Percentiles rank a stretch among this genome's conserved stretches.
These are phyloP conservation scores for Aspergillus pseudonomiae DNA, from an alignment of 2,329 filamentous ascomycete genomes.

Conservation along the genomic window DNA sequence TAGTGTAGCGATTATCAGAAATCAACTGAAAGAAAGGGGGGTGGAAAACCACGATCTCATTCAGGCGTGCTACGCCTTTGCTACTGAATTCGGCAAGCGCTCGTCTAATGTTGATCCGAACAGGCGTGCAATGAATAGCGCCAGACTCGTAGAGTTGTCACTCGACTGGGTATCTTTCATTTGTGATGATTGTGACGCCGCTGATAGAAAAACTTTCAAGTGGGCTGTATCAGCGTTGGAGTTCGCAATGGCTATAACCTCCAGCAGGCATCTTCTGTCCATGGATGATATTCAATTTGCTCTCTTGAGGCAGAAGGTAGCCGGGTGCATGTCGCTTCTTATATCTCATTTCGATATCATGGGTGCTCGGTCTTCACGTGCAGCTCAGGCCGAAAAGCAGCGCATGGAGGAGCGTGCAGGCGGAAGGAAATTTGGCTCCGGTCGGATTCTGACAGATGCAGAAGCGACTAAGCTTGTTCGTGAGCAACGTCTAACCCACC, in stretches of 20 bases:
- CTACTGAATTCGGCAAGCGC: slow-evolving; percentile 96
- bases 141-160: slow-evolving; percentile 89
- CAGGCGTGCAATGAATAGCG: slow-evolving; percentile 92
- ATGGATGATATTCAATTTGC: slow-evolving; percentile 87
- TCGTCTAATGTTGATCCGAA: slow-evolving; percentile 95
- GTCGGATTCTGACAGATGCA: slow-evolving; percentile 75
- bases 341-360: slow-evolving; percentile 99
- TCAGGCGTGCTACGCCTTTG: slow-evolving; percentile 96
- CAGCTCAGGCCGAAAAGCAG: slow-evolving; percentile 91
- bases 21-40: slow-evolving; percentile 70
- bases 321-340: slow-evolving; percentile 93
- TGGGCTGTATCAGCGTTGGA: slow-evolving; percentile 96
- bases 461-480: slow-evolving; percentile 76
- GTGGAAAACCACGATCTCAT: slow-evolving; percentile 93
- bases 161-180: slow-evolving; percentile 98
- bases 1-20: slow-evolving; percentile 88
- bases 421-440: slow-evolving; percentile 76
- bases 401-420: slow-evolving; percentile 79
- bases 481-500: slow-evolving; percentile 72
- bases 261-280: slow-evolving; percentile 88
- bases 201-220: slow-evolving; percentile 92
- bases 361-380: slow-evolving; percentile 89
- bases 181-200: slow-evolving; percentile 92
- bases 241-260: slow-evolving; percentile 96
- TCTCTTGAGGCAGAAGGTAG: slow-evolving; percentile 81